Conservation (phyloP, 345 rosid species). For the Populus davidiana region DNA sequence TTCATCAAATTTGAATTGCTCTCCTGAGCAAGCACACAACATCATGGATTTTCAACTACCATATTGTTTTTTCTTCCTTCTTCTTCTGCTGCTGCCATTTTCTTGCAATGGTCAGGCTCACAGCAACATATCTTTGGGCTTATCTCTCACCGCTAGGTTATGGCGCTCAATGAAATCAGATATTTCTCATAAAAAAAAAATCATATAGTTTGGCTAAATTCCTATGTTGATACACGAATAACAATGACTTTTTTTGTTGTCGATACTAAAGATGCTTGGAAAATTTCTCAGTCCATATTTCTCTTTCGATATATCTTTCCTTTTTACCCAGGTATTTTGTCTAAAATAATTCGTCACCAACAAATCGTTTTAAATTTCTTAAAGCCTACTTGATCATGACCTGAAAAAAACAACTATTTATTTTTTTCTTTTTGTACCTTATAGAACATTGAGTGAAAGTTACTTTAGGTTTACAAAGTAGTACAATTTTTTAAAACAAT, state of each 20-base stretch:
- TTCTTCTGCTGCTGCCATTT: too few relatives aligned
- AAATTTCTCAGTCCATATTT: not conserved
- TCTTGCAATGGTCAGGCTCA: too few relatives aligned
- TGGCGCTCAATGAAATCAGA: too few relatives aligned
- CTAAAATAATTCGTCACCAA: not conserved
- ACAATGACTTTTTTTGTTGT: too few relatives aligned
- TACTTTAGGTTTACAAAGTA: not conserved
- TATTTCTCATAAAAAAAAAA: too few relatives aligned
- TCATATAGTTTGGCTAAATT: too few relatives aligned
- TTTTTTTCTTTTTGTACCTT: not conserved
- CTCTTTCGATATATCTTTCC: not conserved
- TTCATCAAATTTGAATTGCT: conserved; percentile 86
- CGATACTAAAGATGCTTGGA: not conserved
- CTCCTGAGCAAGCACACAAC: conserved; percentile 98
- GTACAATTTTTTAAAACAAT: not conserved
- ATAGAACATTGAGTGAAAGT: not conserved
- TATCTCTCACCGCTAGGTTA: too few relatives aligned
- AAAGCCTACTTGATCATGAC: not conserved
- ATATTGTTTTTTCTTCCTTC: too few relatives aligned
- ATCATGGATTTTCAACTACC: conserved; percentile 20
- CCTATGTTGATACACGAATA: too few relatives aligned
- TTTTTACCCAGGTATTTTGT: not conserved
- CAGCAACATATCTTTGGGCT: too few relatives aligned
- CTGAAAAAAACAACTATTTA: not conserved
- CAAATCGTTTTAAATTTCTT: not conserved